These are phyloP conservation scores for Colletotrichum tropicicola DNA, from an alignment of 2,329 filamentous ascomycete genomes.

Conservation along the genomic window DNA sequence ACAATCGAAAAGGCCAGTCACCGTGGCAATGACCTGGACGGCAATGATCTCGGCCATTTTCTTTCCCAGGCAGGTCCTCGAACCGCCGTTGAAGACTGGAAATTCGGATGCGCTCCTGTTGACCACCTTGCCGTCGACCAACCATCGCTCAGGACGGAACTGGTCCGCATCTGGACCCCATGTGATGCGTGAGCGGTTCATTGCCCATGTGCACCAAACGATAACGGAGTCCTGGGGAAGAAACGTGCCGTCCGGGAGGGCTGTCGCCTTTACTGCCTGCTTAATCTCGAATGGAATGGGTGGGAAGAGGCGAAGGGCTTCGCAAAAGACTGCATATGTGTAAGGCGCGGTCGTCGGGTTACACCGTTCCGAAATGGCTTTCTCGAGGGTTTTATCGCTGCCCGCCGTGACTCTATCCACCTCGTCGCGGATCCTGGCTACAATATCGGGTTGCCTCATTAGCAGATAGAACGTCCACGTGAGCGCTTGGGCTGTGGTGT, in stretches of 20 bases:
- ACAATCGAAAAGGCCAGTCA: slow-evolving; percentile 62
- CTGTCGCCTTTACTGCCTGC: slow-evolving; percentile 60
- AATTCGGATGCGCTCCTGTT: slow-evolving; percentile 62
- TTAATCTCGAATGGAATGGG: slow-evolving; percentile 74
- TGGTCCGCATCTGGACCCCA: slow-evolving; percentile 66
- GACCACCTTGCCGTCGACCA: slow-evolving; percentile 51
- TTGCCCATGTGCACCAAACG: slow-evolving; percentile 72
- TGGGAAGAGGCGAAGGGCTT: slow-evolving; percentile 68
- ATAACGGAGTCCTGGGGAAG: slow-evolving; percentile 63
- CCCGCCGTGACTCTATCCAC: slow-evolving; percentile 35
- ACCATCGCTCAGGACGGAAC: slow-evolving; percentile 67
- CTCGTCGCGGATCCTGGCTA: slow-evolving; percentile 53
- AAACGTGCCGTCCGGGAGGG: slow-evolving; percentile 68
- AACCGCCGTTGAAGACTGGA: slow-evolving; percentile 72
- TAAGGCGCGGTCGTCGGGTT: slow-evolving; percentile 60
- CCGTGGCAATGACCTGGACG: slow-evolving; percentile 61
- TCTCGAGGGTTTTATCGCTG: slow-evolving; percentile 17
- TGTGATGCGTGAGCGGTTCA: slow-evolving; percentile 64
- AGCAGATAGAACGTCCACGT: slow-evolving; percentile 72
- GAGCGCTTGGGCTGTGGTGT: slow-evolving; percentile 71
- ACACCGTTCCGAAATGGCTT: slow-evolving; percentile 39
- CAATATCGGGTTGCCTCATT: slow-evolving; percentile 56
- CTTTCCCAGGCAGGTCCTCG: slow-evolving; percentile 69
- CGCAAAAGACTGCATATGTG: slow-evolving; percentile 69
- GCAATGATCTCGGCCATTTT: slow-evolving; percentile 71